These are phyloP conservation scores for Linum trigynum DNA, from an alignment of 345 rosid species.

Conservation along the genomic window DNA sequence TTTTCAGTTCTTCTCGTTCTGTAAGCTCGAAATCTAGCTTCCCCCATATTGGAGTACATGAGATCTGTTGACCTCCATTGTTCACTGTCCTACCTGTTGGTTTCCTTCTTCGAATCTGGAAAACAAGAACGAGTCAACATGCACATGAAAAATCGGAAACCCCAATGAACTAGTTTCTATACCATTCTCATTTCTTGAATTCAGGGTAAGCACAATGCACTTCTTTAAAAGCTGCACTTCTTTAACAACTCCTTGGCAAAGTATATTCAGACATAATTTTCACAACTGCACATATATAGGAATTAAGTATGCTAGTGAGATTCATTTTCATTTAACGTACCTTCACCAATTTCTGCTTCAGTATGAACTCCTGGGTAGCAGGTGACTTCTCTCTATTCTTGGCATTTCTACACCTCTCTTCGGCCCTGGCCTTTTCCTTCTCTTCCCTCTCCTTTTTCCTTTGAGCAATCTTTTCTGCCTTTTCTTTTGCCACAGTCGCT, in stretches of 20 bases:
- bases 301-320: neutral
- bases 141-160: neutral
- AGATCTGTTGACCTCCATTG: conserved; percentile 19
- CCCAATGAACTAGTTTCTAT: neutral
- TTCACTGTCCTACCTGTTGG: conserved; percentile 23
- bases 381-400: conserved; percentile 19
- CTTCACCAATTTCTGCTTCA: conserved; percentile 49
- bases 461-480: conserved; percentile 45
- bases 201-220: too few relatives aligned
- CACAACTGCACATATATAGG: too few relatives aligned
- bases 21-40: conserved; percentile 46
- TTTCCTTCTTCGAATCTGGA: conserved; percentile 59
- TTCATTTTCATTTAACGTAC: conserved; percentile 20
- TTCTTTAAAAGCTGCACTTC: too few relatives aligned
- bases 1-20: conserved; percentile 42
- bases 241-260: too few relatives aligned
- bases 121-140: neutral
- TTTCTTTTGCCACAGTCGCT: conserved; percentile 39
- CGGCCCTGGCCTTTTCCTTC: conserved; percentile 31
- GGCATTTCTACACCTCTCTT: conserved; percentile 26
- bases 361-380: conserved; percentile 26
- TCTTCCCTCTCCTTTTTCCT: conserved; percentile 44
- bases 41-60: conserved; percentile 41
- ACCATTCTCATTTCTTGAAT: too few relatives aligned
- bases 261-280: too few relatives aligned